These are phyloP conservation scores for Penicillium macrosclerotiorum DNA, from an alignment of 495 filamentous ascomycete genomes.

Conservation along the genomic window DNA sequence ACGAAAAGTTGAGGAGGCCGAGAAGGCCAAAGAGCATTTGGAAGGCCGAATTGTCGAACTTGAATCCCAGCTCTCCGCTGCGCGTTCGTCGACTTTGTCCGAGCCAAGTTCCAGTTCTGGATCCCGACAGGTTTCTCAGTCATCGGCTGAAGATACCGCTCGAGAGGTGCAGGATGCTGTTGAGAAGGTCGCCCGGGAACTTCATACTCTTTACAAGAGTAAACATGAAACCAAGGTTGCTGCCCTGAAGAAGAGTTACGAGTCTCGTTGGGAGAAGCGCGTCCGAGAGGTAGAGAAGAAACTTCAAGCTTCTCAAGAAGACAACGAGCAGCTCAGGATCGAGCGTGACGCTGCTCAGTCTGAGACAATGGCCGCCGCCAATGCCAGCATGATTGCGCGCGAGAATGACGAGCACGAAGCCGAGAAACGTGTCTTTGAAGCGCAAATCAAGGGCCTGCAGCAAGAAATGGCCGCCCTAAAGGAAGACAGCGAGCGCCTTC, in stretches of 20 bases:
- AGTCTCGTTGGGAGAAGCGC: conserved; percentile 83
- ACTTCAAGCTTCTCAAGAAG: conserved; percentile 61
- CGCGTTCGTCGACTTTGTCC: conserved; percentile 48
- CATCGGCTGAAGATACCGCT: conserved; percentile 38
- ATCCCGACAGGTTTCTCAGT: conserved; percentile 16
- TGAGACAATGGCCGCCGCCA: conserved; percentile 45
- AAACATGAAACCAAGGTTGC: conserved; percentile 96
- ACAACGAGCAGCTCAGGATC: conserved; percentile 69
- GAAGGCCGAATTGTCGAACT: conserved; percentile 57
- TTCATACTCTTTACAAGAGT: conserved; percentile 90
- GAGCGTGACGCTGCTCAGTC: conserved; percentile 66
- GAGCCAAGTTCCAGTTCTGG: conserved; percentile 8
- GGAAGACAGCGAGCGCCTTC: conserved; percentile 61
- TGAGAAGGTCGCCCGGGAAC: conserved; percentile 83
- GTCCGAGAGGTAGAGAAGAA: conserved; percentile 69
- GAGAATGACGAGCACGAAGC: conserved; percentile 54
- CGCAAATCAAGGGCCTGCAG: conserved; percentile 67
- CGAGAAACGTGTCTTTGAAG: conserved; percentile 51
- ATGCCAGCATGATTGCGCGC: conserved; percentile 31
- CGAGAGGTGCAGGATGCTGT: conserved; percentile 78
- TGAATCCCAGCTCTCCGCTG: conserved; percentile 68
- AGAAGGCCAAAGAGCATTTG: conserved; percentile 64
- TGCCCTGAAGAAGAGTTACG: conserved; percentile 92
- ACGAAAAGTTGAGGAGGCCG: conserved; percentile 68
- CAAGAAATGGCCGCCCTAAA: conserved; percentile 65